Base-by-base conservation (phyloP, 306 rosid species). In the Begonia peltatifolia region DNA sequence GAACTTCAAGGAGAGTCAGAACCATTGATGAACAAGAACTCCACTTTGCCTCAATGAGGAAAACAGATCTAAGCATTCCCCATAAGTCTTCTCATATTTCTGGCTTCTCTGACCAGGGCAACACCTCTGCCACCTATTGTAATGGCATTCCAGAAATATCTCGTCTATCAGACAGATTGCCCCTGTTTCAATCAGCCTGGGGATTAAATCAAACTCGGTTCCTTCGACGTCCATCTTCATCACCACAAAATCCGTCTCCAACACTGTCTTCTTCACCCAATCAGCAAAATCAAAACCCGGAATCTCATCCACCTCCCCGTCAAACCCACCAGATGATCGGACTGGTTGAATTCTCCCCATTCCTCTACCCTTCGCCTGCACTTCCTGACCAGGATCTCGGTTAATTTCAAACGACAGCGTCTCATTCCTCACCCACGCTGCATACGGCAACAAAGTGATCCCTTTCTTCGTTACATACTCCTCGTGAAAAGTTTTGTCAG, bases 211-310 rank as follows among this genome's bases (percentile, higher is more conserved):
- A 10, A 90, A 86, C 41, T 86, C 99, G 0, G 99, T 83, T 63
- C 99, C 95, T 68, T 90, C 99, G 51, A 90, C 95, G 63, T 90
- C 99, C 99, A 90, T 86, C 68, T 90, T 90, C 94, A 90, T 78
- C 84, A 90, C 99, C 66, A 85, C 95, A 62, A 78, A 90, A 69
- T 90, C 99, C 56, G 68, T 90, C 77, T 51, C 86, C 0, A 79
- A 56, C 16, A 80, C 87, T 0, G 84, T 76, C 50, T 58, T 76
- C 84, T 80, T 80, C 79, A 90, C 63, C 99, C 99, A 90, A 10
- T 65, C 22, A 0, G 92, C 92, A 12, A 86, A 86, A 74, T 90
- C 99, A 58, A 90, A 90, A 6, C 94, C 99, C 47, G 59, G 75
- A 47, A 86, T 85, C 75, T 63, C 74, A 73, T 90, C 86, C 65